phyloP scores from a whole-genome alignment of 164 flowering plant species.

The Amborella trichopoda region DNA sequence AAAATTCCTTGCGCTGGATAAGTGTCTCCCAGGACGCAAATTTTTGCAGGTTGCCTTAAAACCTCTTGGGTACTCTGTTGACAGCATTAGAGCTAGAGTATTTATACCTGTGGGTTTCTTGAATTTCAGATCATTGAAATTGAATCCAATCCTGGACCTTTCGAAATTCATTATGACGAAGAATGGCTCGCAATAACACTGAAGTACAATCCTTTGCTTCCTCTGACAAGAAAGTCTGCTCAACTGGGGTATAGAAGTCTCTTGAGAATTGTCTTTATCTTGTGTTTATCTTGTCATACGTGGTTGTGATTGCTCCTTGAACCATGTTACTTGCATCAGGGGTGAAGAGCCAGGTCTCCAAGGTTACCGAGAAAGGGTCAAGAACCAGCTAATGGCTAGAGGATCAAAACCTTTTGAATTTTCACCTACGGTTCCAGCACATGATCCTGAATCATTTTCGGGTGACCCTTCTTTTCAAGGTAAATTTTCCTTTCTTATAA shows the following conservation, averaged over 20 bases:
- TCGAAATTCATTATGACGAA: slow-evolving; percentile 83
- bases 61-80: too few species aligned
- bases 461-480: too few species aligned
- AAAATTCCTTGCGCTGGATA: slow-evolving; percentile 93
- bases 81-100: too few species aligned
- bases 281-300: neutral
- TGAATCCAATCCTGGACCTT: slow-evolving; percentile 73
- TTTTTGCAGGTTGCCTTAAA: slow-evolving; percentile 67
- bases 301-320: neutral
- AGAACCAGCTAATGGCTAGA: slow-evolving; percentile 34
- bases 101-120: neutral
- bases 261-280: neutral
- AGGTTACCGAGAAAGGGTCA: slow-evolving; percentile 58
- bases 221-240: slow-evolving; percentile 26
- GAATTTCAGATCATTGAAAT: slow-evolving; percentile 58
- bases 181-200: slow-evolving; percentile 91
- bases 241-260: slow-evolving; percentile 27
- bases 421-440: slow-evolving; percentile 41
- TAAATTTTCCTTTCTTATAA: too few species aligned
- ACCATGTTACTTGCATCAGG: slow-evolving; percentile 19
- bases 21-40: slow-evolving; percentile 71
- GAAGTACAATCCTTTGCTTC: slow-evolving; percentile 48
- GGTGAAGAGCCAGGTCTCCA: slow-evolving; percentile 26
- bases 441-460: too few species aligned
- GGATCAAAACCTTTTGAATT: slow-evolving; percentile 78